Percentiles rank a stretch among this genome's conserved stretches.
These are phyloP conservation scores for Angomonas ambiguus DNA, from an alignment of 208 protist genomes.

Conservation along the genomic window DNA sequence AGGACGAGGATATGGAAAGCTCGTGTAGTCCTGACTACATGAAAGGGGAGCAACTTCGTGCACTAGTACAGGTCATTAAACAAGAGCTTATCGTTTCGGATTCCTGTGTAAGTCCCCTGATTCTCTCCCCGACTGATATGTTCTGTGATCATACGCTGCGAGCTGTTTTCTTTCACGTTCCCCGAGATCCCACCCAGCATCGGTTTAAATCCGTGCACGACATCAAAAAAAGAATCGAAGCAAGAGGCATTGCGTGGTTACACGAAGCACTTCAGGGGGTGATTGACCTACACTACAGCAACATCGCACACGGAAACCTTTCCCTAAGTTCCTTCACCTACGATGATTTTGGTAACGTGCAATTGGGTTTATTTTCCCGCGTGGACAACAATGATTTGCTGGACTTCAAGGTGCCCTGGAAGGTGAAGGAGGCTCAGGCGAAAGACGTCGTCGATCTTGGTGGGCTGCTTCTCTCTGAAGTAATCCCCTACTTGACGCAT, in stretches of 20 bases:
- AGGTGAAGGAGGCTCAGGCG: background rate
- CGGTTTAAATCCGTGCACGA: slow-evolving; percentile 61
- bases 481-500: slow-evolving; percentile 34
- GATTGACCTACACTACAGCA: slow-evolving; percentile 55
- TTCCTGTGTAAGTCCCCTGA: slow-evolving; percentile 29
- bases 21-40: background rate
- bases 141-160: slow-evolving; percentile 33
- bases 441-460: slow-evolving; percentile 20
- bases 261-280: slow-evolving; percentile 60
- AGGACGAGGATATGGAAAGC: background rate
- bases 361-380: slow-evolving; percentile 49
- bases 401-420: background rate
- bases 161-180: slow-evolving; percentile 59
- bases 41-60: slow-evolving; percentile 8
- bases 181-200: slow-evolving; percentile 56
- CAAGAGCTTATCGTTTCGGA: slow-evolving; percentile 35
- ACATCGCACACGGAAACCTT: slow-evolving; percentile 47
- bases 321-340: slow-evolving; percentile 63
- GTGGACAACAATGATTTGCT: slow-evolving; percentile 3
- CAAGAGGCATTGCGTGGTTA: slow-evolving; percentile 56
- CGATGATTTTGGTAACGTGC: slow-evolving; percentile 73
- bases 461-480: slow-evolving; percentile 25
- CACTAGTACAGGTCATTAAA: slow-evolving; percentile 30
- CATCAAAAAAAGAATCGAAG: slow-evolving; percentile 38
- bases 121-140: slow-evolving; percentile 45